Conservation (phyloP, 169 alveolate genomes). For the Eimeria falciformis region DNA sequence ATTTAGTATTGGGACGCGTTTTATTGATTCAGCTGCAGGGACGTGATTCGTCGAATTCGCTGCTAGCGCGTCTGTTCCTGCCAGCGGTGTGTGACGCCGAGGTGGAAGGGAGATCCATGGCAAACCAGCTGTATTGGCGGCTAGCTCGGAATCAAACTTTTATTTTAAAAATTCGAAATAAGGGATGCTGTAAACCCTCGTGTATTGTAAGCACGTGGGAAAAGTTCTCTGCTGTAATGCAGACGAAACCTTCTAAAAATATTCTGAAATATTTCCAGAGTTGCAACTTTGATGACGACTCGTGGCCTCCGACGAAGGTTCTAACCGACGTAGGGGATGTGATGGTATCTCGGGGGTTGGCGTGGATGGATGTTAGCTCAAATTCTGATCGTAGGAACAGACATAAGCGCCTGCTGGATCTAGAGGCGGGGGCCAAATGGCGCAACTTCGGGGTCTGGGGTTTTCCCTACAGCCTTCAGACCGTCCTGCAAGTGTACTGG, state of each 20-base stretch:
- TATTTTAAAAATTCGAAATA: too few relatives aligned
- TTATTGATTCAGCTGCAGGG: background rate
- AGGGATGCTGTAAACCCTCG: too few relatives aligned
- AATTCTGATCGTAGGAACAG: background rate
- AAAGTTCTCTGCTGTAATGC: background rate
- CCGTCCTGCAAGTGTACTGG: background rate
- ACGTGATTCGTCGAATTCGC: background rate
- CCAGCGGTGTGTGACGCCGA: constrained; percentile 4
- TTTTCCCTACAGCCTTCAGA: background rate
- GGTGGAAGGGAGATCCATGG: background rate
- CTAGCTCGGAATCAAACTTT: too few relatives aligned
- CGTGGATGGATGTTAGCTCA: background rate
- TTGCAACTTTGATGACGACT: background rate
- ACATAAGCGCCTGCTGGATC: background rate
- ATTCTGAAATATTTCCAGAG: too few relatives aligned
- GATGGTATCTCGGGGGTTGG: constrained; percentile 10
- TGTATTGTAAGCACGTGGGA: too few relatives aligned
- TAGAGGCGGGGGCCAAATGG: background rate
- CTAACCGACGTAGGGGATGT: background rate
- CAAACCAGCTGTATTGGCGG: background rate
- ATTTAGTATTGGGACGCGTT: background rate
- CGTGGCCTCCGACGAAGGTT: background rate
- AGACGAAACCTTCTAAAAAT: too few relatives aligned
- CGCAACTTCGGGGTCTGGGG: background rate
- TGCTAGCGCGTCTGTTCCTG: background rate